Evolutionary conservation across 1,139 yeast genomes (phyloP), one percentile per base, ranked within the genome.

Genomic region (Wickerhamomyces sp.): DNA sequence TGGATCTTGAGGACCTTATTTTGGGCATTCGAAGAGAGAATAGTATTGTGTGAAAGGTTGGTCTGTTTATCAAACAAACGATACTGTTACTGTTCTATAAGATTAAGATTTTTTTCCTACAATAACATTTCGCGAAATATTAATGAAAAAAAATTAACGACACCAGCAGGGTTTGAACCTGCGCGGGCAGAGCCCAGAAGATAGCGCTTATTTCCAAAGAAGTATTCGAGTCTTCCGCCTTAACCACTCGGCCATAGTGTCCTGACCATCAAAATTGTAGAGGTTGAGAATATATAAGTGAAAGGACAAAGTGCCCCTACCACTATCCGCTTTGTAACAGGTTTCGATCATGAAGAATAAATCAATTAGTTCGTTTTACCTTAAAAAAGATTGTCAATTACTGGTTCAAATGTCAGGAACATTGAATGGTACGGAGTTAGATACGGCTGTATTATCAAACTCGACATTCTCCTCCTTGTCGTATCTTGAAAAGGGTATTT

Each of bases 101-200:
- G n/a, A n/a, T n/a, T n/a, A n/a, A n/a, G n/a, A n/a, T n/a, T n/a
- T n/a, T n/a, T n/a, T n/a, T n/a, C n/a, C n/a, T n/a, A 39, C 22
- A 17, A 15, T 13, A 8, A 8, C 25, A 21, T 21, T 15, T 14
- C 17, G 16, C 28, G 15, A 20, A 18, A 24, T 12, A 10, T 9
- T 13, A 10, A 2, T n/a, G 31, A 43, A 50, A 60, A 61, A 60
- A 63, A 64, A 60, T 60, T 59, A 44, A 46, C 87, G 87, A 78
- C 86, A 79, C 78, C 83, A 73, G 85, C 87, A 79, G 87, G 87
- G 80, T 78, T 81, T 81, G 87, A 81, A 81, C 88, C 87, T 80
- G 85, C 86, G 88, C 85, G 85, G 87, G 85, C 76, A 72, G 71
- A 74, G 81, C 85, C 88, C 84, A 79, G 74, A 78, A 79, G 75